Evolutionary conservation across 2,329 filamentous ascomycete genomes (phyloP).

Genomic region (Monosporascus sp.): DNA sequence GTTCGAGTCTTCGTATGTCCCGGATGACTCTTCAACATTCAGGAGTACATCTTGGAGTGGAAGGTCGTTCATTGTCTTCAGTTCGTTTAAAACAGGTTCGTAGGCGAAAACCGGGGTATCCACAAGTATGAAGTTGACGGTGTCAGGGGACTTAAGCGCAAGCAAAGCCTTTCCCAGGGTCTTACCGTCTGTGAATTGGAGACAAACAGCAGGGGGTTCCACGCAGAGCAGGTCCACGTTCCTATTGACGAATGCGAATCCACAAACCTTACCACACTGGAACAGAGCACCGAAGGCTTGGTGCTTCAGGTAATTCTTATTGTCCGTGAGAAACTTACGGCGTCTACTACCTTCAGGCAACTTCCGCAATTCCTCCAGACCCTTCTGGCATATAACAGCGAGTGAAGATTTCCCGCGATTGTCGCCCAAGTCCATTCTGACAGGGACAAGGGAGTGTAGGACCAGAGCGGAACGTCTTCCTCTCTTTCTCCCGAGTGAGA

Average conservation of each 20-base stretch:
- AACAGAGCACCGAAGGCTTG: constrained; percentile 57
- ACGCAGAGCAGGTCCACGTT: constrained; percentile 40
- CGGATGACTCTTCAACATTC: not conserved
- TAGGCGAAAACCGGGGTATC: constrained; percentile 63
- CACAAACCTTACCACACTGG: constrained; percentile 42
- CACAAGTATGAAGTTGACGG: constrained; percentile 48
- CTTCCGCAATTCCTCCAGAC: constrained; percentile 38
- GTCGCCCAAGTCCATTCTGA: constrained; percentile 31
- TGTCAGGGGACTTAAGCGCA: constrained; percentile 9
- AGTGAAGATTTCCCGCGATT: constrained; percentile 30
- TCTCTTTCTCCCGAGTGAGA: constrained; percentile 39
- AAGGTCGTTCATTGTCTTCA: constrained; percentile 50
- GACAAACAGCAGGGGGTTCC: constrained; percentile 40
- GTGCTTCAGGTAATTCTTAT: constrained; percentile 51
- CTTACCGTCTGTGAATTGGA: constrained; percentile 44
- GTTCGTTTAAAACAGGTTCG: constrained; percentile 55
- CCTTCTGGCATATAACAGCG: constrained; percentile 33
- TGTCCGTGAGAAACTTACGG: constrained; percentile 40
- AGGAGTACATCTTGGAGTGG: constrained; percentile 33
- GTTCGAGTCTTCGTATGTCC: not conserved
- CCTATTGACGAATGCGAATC: constrained; percentile 55
- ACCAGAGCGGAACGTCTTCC: constrained; percentile 33
- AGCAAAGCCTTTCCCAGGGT: not conserved
- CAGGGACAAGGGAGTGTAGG: constrained; percentile 28
- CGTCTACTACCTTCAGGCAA: constrained; percentile 25